Evolutionary conservation across 2,329 filamentous ascomycete genomes (phyloP).

Genomic region (Thermoascus crustaceus): DNA sequence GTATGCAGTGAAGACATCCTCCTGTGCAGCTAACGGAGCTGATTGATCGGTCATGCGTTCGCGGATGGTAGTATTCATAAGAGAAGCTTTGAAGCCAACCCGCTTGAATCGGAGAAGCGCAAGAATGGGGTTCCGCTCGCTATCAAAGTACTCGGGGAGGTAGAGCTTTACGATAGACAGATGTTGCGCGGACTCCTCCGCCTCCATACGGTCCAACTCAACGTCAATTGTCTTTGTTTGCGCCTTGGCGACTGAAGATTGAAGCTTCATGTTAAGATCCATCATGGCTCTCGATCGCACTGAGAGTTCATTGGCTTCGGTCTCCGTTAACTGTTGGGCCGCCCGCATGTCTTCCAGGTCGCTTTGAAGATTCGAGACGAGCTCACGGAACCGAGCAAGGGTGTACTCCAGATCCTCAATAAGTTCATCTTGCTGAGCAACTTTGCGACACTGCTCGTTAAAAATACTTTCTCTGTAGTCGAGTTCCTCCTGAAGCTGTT

Average conservation of each 20-base stretch:
- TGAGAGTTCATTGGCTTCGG: constrained; percentile 83
- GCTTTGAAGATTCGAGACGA: constrained; percentile 75
- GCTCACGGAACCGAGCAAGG: constrained; percentile 75
- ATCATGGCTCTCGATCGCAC: constrained; percentile 88
- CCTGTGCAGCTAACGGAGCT: constrained; percentile 57
- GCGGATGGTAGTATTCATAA: constrained; percentile 69
- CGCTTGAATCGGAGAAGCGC: constrained; percentile 82
- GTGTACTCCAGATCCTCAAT: constrained; percentile 88
- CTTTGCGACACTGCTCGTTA: constrained; percentile 67
- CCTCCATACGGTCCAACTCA: constrained; percentile 76
- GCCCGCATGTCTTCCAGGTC: constrained; percentile 89
- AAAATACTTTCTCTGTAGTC: constrained; percentile 81
- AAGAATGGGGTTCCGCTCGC: constrained; percentile 77
- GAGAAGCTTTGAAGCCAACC: constrained; percentile 75
- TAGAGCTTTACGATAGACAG: constrained; percentile 83
- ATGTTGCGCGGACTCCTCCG: constrained; percentile 81
- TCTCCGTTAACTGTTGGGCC: constrained; percentile 85
- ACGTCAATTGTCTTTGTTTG: constrained; percentile 92
- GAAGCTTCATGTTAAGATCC: constrained; percentile 91
- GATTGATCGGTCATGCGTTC: constrained; percentile 64
- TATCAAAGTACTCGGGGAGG: constrained; percentile 72
- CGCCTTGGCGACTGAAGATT: constrained; percentile 80
- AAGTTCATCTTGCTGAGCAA: constrained; percentile 66
- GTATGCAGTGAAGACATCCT: constrained; percentile 71
- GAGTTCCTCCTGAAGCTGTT: constrained; percentile 87